Evolutionary conservation across 371 early-diverging fungal species (phyloP), one percentile per base, ranked within the genome.

Genomic region (Actinomucor elegans): DNA sequence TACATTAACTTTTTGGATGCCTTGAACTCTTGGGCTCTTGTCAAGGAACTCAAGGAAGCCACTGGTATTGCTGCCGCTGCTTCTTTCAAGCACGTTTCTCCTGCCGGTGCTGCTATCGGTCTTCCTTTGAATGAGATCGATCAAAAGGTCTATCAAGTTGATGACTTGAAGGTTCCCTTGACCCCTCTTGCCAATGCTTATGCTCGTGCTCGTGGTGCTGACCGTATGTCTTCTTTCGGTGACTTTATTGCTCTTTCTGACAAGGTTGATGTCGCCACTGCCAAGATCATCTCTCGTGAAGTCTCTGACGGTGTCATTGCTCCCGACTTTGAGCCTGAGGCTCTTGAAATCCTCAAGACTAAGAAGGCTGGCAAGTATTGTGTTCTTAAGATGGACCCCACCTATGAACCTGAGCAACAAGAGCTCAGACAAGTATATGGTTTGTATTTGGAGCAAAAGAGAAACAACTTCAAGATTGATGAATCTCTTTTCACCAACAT

Each of bases 361-460:
- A 98, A 98, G 87, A 98, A 98, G 87, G 88, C 80, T 40, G 98
- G 98, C 52, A 97, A 94, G 81, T 98, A 97, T 83, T 90, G 91
- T 40, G 91, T 98, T 28, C 71, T 98, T 55, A 81, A 93, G 67
- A 94, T 98, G 77, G 97, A 98, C 60, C 84, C 94, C 29, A 59
- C 49, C 54, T 98, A 95, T 62, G 94, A 87, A 66, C 97, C 98
- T 32, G 78, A 78, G 18, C 70, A 75, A 46, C 59, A 83, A 24
- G 98, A 98, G 81, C 81, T 88, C 29, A 91, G 98, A 52, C 92
- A 94, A 75, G 97, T 98, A 32, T 97, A 93, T 64, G 98, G 98
- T 36, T 73, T 98, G 37, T 79, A 79, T 52, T 62, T 98, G 66
- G 87, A 92, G 69, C 97, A 98, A 84, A 85, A 85, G 64, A 86